A percentile compares a stretch with the other conserved stretches of the same genome.
phyloP scores from a whole-genome alignment of 345 rosid species.

The Salix purpurea region DNA sequence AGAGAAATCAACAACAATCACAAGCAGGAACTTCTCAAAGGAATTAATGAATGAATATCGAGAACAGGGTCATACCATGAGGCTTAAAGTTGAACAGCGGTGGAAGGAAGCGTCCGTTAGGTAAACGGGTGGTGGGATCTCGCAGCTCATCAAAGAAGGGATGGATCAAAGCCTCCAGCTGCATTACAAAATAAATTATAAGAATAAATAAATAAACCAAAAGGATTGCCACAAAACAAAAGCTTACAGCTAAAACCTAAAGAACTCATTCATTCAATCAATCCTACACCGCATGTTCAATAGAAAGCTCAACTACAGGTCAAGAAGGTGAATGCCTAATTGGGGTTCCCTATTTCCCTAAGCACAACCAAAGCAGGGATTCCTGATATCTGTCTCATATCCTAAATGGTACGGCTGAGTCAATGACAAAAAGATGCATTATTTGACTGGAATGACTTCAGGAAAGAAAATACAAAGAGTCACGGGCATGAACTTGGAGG shows the following conservation, averaged over 20 bases:
- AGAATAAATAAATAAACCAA: background rate
- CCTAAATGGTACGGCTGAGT: background rate
- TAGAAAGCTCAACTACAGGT: background rate
- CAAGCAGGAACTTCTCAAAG: background rate
- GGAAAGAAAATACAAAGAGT: background rate
- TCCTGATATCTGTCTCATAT: background rate
- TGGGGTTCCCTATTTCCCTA: background rate
- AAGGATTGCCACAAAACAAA: background rate
- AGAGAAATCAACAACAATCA: slow-evolving; percentile 4
- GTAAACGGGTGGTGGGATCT: slow-evolving; percentile 69
- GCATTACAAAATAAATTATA: slow-evolving; percentile 7
- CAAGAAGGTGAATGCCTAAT: background rate
- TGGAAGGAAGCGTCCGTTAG: slow-evolving; percentile 86
- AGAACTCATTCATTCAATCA: background rate
- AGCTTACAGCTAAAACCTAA: background rate
- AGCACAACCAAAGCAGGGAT: background rate
- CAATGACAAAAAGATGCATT: background rate
- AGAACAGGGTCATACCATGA: slow-evolving; percentile 48
- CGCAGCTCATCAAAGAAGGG: slow-evolving; percentile 97
- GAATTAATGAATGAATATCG: background rate
- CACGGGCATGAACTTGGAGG: background rate
- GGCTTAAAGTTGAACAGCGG: slow-evolving; percentile 92
- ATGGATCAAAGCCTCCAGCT: slow-evolving; percentile 85
- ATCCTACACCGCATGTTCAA: background rate
- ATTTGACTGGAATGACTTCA: background rate